phyloP scores from a whole-genome alignment of 2,329 filamentous ascomycete genomes.

The Scleromitrula shiraiana region DNA sequence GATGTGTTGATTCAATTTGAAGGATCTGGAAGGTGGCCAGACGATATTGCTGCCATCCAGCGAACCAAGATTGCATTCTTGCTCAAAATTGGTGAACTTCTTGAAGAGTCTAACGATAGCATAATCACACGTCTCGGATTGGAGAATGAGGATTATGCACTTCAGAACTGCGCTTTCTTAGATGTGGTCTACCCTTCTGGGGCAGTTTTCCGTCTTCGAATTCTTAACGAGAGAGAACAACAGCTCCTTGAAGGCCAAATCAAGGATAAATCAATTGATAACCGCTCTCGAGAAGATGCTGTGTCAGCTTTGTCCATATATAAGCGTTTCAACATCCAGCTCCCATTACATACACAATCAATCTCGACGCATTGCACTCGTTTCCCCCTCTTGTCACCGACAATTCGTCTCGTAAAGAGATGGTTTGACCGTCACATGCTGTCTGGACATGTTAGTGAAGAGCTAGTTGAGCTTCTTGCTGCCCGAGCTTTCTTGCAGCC shows the following conservation, averaged over 20 bases:
- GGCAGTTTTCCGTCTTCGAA: constrained; percentile 72
- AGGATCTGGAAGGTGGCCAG: constrained; percentile 86
- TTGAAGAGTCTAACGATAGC: constrained; percentile 52
- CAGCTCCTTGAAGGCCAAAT: constrained; percentile 70
- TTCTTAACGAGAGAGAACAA: constrained; percentile 83
- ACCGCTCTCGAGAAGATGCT: constrained; percentile 58
- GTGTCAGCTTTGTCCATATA: constrained; percentile 62
- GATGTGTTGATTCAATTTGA: constrained; percentile 87
- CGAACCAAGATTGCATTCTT: constrained; percentile 88
- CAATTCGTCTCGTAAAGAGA: constrained; percentile 76
- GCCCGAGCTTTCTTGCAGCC: constrained; percentile 72
- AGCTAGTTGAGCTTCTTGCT: constrained; percentile 78
- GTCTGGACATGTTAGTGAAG: constrained; percentile 63
- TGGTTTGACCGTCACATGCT: constrained; percentile 88
- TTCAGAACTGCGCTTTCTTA: constrained; percentile 72
- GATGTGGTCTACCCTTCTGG: constrained; percentile 70
- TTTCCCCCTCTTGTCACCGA: constrained; percentile 69
- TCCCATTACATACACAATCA: constrained; percentile 74
- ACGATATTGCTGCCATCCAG: constrained; percentile 84
- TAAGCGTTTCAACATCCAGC: constrained; percentile 62
- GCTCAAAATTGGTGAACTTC: constrained; percentile 54
- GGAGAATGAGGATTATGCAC: constrained; percentile 62
- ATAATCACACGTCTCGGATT: constrained; percentile 67
- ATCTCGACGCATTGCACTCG: constrained; percentile 74
- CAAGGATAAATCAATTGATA: constrained; percentile 63